Evolutionary conservation across 1,139 yeast genomes (phyloP), one percentile per base, ranked within the genome.

Genomic region (Blastobotrys apis): DNA sequence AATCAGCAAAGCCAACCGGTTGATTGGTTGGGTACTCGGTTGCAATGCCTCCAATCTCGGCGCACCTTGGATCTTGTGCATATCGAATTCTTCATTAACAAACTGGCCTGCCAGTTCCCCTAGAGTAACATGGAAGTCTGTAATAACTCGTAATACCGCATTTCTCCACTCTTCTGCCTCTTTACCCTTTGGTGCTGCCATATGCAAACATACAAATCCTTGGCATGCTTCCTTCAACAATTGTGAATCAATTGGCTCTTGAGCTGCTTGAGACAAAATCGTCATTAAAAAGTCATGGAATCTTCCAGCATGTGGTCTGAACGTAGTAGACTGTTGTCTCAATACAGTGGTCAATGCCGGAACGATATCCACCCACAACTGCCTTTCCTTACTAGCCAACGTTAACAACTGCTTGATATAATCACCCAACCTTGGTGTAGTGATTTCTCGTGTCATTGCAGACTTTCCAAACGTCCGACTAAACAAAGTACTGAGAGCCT

Each of bases 381-480:
- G 75, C 20, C 30, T 41, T 23, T 51, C 46, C 19, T 45, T 58
- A 30, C 63, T 62, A 10, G 67, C 54, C 37, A 69, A 55, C 2
- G 57, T 60, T 45, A 85, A 59, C 52, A 82, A 71, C 5, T 75
- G 65, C 17, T 77, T 70, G 45, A 85, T 75, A 35, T 84, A 77
- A 2, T 72, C 68, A 10, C 87, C 79, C 43, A 90, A 68, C 53
- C 81, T 81, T 3, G 97, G 95, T 1, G 95, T 85, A 48, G 88
- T 73, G 5, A 84, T 71, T 57, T 88, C 96, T 60, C 97, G 75
- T 2, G 94, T 82, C 40, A 90, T 70, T 1, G 90, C 80, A 1
- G 95, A 87, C 58, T 88, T 88, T 2, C 88, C 94, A 62, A 84
- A 76, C 47, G 85, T 81, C 37, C 71, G 67, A 34, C 69, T 65